Evolutionary conservation across 1,284 basidiomycete species (phyloP), one percentile per base, ranked within the genome.

Genomic region (Rhizoctonia solani): DNA sequence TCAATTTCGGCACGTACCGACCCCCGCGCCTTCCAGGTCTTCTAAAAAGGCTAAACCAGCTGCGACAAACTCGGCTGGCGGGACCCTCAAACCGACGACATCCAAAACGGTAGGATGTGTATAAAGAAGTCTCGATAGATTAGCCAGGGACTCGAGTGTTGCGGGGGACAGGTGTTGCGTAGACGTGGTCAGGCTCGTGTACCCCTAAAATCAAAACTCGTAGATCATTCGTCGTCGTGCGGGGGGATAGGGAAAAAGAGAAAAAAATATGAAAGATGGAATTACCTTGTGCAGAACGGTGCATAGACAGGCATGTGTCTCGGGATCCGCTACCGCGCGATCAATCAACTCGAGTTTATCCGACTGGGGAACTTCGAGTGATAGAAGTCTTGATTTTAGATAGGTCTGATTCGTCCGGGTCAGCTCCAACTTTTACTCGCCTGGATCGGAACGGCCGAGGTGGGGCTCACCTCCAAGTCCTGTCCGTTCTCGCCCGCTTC

Each of bases 11-110:
- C 37, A 78, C 87, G 29, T 74, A 88, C 89, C 90, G 50, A 92
- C 86, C 21, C 85, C 86, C 73, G 90, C 89, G 69, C 87, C 89
- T 72, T 90, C 88, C 72, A 88, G 90, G 47, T 85, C 82, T 59
- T 88, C 83, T 39, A 91, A 76, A 69, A 89, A 82, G n/a, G 78
- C 78, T 47, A 90, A 75, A 0, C 84, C 83, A 71, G 84, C 80
- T 21, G 83, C 84, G 32, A 90, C 77, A 19, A 92, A 74, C 56
- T 87, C 83, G 2, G 80, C 79, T n/a, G 90, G 77, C 67, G 81
- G 83, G 19, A 83, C 75, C 73, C 92, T 87, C n/a, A 92, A 76
- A 8, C 88, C 83, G 30, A 92, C 71, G 50, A 91, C 82, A 72
- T 92, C 89, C 16, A 92, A 75, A 0, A 83, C 81, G 27, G 76